Base-by-base conservation (phyloP, 148 eudicot species). In the Diospyros kaki region DNA sequence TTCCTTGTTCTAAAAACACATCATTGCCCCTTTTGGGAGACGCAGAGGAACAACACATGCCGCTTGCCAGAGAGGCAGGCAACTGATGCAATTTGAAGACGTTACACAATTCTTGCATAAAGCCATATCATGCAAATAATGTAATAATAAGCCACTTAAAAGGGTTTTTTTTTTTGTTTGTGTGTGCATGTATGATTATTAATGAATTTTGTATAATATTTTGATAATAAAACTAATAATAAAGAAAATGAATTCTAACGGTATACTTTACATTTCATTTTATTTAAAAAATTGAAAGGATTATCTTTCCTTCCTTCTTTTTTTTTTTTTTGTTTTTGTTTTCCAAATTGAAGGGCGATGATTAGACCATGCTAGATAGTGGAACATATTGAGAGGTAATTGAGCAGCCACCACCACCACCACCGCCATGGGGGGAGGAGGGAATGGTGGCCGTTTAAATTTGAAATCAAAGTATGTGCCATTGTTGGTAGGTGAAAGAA, bases 311-410 rank as follows among this genome's bases (percentile, higher is more conserved):
- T 28, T 28, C 0, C 28, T 28, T 28, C 0, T 0, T 28, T 28
- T 28, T 0, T 28, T 28, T 28, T 0, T 28, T 28, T 28, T 28
- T 28, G n/a, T 28, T 28, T 28, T 13, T 48, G 39, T 17, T 48
- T 69, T 73, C 43, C 52, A 74, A 73, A 61, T 51, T 39, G 76
- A 54, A 79, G 61, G 15, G 58, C 18, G 63, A 74, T 74, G 81
- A 79, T 74, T 68, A 43, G 67, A 68, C 38, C 51, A 74, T 79
- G 69, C 68, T 74, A 68, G 42, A 38, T 12, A 46, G 13, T 4
- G 48, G 46, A 28, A 55, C 59, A 50, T 56, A 14, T 55, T 11
- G 63, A 69, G 68, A 59, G 55, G 41, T 64, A 64, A 63, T 74
- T 63, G 76, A 63, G 48, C 13, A 63, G 18, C 11, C 28, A 38